Evolutionary conservation across 169 alveolate species (phyloP).

Genomic region (Plasmodium fragile): DNA sequence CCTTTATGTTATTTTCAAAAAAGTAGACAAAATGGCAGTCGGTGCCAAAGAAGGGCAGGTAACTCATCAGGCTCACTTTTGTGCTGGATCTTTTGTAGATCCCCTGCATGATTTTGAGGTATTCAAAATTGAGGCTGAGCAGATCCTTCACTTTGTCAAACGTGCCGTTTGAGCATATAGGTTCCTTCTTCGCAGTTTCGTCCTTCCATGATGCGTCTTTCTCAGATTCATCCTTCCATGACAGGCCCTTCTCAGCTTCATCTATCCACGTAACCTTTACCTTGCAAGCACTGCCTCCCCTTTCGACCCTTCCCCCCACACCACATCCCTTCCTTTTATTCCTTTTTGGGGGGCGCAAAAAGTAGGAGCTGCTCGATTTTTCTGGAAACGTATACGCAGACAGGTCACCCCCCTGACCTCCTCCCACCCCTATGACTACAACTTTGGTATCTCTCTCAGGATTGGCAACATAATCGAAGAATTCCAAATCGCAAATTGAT

Average conservation of each 20-base stretch:
- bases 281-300: not conserved
- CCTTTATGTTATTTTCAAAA: constrained; percentile 52
- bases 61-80: constrained; percentile 12
- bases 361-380: constrained; percentile 20
- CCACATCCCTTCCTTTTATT: not conserved
- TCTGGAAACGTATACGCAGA: not conserved
- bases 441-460: not conserved
- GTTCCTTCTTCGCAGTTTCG: not conserved
- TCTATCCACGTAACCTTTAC: not conserved
- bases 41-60: constrained; percentile 48
- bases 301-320: not conserved
- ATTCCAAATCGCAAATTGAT: constrained; percentile 31
- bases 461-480: constrained; percentile 51
- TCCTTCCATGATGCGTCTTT: not conserved
- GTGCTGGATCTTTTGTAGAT: constrained; percentile 18
- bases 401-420: not conserved
- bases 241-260: not conserved
- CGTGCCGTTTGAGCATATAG: not conserved
- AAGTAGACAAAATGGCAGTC: constrained; percentile 54
- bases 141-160: constrained; percentile 39
- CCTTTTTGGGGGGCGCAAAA: not conserved
- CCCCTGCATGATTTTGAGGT: constrained; percentile 55
- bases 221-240: not conserved
- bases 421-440: not conserved
- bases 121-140: constrained; percentile 44